A percentile compares a stretch with the other conserved stretches of the same genome.
Conservation (phyloP, 768 basidiomycete species). For the Dacryopinax spathularia region DNA sequence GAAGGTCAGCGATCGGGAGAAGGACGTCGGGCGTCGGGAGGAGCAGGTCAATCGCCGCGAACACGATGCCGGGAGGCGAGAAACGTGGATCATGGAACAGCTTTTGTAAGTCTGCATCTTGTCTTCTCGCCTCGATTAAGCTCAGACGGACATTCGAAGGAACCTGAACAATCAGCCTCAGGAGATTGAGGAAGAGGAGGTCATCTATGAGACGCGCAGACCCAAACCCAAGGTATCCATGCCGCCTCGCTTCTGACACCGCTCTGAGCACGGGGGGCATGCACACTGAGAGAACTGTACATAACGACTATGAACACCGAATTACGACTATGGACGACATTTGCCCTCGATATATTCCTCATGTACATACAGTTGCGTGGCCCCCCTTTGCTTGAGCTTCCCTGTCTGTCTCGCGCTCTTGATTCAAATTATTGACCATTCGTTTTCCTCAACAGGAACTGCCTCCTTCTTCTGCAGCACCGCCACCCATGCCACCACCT, state of each 20-base stretch:
- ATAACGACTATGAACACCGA: too few relatives aligned
- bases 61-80: slow-evolving; percentile 73
- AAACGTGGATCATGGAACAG: slow-evolving; percentile 87
- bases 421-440: not conserved
- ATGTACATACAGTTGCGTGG: slow-evolving; percentile 2
- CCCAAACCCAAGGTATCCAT: slow-evolving; percentile 5
- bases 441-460: not conserved
- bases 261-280: slow-evolving; percentile 6
- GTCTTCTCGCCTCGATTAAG: not conserved
- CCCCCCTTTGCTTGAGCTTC: slow-evolving; percentile 1
- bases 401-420: not conserved
- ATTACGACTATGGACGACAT: not conserved
- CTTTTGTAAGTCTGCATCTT: slow-evolving; percentile 46
- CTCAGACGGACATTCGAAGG: not conserved
- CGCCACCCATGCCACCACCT: too few relatives aligned
- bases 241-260: slow-evolving; percentile 8
- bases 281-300: not conserved
- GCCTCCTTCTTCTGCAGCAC: not conserved
- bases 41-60: slow-evolving; percentile 74
- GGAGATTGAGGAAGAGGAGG: slow-evolving; percentile 10
- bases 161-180: slow-evolving; percentile 7
- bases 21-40: slow-evolving; percentile 75
- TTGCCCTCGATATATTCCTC: not conserved
- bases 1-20: slow-evolving; percentile 69
- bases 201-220: slow-evolving; percentile 9